These are phyloP conservation scores for Wickerhamiella cacticola DNA, from an alignment of 805 yeast species.

Conservation along the genomic window DNA sequence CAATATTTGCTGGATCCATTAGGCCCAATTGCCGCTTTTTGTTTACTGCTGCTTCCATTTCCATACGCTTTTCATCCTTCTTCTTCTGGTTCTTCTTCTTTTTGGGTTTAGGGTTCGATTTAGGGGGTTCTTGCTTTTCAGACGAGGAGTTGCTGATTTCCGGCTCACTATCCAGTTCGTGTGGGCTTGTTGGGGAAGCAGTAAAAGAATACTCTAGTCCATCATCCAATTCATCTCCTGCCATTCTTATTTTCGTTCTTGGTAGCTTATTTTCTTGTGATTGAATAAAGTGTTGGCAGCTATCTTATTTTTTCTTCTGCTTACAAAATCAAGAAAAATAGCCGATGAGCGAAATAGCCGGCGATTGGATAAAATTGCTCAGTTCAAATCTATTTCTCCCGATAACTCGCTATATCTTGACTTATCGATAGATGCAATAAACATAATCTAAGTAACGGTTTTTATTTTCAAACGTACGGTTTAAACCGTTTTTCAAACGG, in stretches of 20 bases:
- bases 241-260: conserved; percentile 12
- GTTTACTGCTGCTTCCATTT: conserved; percentile 27
- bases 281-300: too few relatives aligned
- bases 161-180: conserved; percentile 12
- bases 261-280: too few relatives aligned
- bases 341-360: too few relatives aligned
- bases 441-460: too few relatives aligned
- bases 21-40: conserved; percentile 45
- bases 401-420: too few relatives aligned
- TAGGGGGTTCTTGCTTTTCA: conserved; percentile 5
- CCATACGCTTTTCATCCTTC: conserved; percentile 14
- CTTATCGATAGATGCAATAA: too few relatives aligned
- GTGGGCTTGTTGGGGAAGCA: not conserved
- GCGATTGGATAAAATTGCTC: too few relatives aligned
- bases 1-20: conserved; percentile 46
- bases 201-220: conserved; percentile 50
- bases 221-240: conserved; percentile 68
- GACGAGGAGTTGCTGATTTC: conserved; percentile 15
- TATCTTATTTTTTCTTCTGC: too few relatives aligned
- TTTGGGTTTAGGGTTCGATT: conserved; percentile 18
- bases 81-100: conserved; percentile 18
- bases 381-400: too few relatives aligned
- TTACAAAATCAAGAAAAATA: not conserved
- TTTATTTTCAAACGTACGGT: too few relatives aligned
- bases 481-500: too few relatives aligned